Evolutionary conservation across 345 rosid genomes (phyloP).

Genomic region (Excoecaria agallocha): DNA sequence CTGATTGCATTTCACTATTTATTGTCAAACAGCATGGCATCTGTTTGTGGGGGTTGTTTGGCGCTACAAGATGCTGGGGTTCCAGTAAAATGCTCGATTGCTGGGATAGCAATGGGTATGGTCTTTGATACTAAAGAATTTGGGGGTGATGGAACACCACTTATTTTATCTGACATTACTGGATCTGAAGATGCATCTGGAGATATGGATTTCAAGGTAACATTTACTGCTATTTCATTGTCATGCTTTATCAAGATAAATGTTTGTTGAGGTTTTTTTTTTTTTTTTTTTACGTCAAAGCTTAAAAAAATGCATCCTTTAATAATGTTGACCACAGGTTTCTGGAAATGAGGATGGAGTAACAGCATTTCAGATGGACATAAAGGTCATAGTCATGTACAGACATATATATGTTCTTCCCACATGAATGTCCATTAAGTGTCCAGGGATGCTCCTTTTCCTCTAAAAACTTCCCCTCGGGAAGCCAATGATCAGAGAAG

Average conservation of each 20-base stretch:
- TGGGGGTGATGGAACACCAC: slow-evolving; percentile 97
- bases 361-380: slow-evolving; percentile 99
- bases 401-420: background rate
- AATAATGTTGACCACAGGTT: slow-evolving; percentile 51
- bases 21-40: slow-evolving; percentile 95
- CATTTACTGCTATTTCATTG: slow-evolving; percentile 1
- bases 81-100: slow-evolving; percentile 80
- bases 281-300: background rate
- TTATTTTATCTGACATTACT: slow-evolving; percentile 94
- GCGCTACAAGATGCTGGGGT: slow-evolving; percentile 99
- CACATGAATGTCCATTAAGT: background rate
- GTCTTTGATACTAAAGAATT: slow-evolving; percentile 85
- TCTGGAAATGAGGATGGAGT: slow-evolving; percentile 95
- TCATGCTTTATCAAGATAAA: background rate
- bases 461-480: background rate
- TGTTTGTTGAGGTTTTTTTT: background rate
- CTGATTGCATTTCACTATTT: no score
- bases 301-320: slow-evolving; percentile 15
- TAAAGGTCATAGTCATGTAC: slow-evolving; percentile 56
- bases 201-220: slow-evolving; percentile 98
- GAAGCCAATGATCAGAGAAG: no score
- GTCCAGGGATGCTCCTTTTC: background rate
- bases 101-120: slow-evolving; percentile 98
- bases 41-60: slow-evolving; percentile 99
- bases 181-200: slow-evolving; percentile 99